phyloP scores from a whole-genome alignment of 148 eudicot genomes.

The Hydrangea macrophylla region DNA sequence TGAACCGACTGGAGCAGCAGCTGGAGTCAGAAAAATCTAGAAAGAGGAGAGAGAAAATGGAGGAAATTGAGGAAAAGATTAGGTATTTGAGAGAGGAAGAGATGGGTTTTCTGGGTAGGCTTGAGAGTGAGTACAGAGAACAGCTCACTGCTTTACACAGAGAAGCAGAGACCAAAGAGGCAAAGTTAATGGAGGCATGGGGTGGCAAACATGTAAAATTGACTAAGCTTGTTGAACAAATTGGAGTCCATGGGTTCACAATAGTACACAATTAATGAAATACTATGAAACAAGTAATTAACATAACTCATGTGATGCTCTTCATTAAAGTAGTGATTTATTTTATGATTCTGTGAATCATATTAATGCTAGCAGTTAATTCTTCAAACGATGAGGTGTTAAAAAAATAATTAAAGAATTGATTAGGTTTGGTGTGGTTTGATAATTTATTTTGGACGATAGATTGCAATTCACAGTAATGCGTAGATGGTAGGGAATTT shows the following conservation, averaged over 20 bases:
- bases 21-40: conserved; percentile 16
- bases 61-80: conserved; percentile 30
- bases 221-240: conserved; percentile 25
- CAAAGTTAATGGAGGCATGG: conserved; percentile 31
- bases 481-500: no score
- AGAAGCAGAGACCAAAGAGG: conserved; percentile 35
- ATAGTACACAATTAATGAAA: conserved; percentile 3
- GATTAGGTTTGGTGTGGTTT: no score
- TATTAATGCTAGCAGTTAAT: not conserved
- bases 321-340: not conserved
- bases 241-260: conserved; percentile 18
- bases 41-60: conserved; percentile 23
- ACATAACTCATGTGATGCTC: not conserved
- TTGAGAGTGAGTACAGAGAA: conserved; percentile 37
- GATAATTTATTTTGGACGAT: no score
- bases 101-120: conserved; percentile 20
- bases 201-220: conserved; percentile 26
- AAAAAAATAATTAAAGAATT: no score
- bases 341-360: not conserved
- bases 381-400: no score
- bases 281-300: not conserved
- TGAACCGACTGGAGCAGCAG: conserved; percentile 26
- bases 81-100: conserved; percentile 35
- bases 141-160: conserved; percentile 32
- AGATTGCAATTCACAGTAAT: no score